A percentile compares a stretch with the other conserved stretches of the same genome.
Evolutionary conservation across 352 stramenopile genomes (phyloP).

Genomic region (Pythium sukuiense): DNA sequence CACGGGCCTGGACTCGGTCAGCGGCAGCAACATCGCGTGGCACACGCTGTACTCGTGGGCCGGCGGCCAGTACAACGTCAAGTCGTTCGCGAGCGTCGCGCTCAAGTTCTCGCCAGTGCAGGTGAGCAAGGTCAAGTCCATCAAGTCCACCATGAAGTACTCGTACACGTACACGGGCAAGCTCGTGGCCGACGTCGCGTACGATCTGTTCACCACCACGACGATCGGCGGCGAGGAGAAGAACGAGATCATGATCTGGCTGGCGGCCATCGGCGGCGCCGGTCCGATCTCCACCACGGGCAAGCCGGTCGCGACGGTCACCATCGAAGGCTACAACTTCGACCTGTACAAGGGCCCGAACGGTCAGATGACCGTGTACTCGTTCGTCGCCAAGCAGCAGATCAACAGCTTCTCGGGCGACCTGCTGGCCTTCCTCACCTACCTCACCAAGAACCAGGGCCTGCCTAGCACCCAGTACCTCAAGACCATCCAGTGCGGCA

Average conservation of each 20-base stretch:
- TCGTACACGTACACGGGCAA: slow-evolving; percentile 36
- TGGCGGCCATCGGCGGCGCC: slow-evolving; percentile 33
- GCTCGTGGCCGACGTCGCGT: slow-evolving; percentile 42
- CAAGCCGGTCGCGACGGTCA: slow-evolving; percentile 30
- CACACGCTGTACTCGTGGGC: slow-evolving; percentile 42
- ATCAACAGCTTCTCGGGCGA: slow-evolving; percentile 23
- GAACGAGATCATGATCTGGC: slow-evolving; percentile 47
- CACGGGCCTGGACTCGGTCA: slow-evolving; percentile 35
- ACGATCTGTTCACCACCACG: slow-evolving; percentile 40
- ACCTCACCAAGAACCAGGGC: slow-evolving; percentile 30
- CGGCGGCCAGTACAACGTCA: slow-evolving; percentile 35
- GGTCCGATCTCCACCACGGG: slow-evolving; percentile 31
- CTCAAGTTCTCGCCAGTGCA: slow-evolving; percentile 38
- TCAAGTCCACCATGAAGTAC: slow-evolving; percentile 42
- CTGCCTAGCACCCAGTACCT: slow-evolving; percentile 33
- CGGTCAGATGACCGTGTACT: slow-evolving; percentile 37
- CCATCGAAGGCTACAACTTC: slow-evolving; percentile 27
- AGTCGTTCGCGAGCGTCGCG: slow-evolving; percentile 46
- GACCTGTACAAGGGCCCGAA: slow-evolving; percentile 38
- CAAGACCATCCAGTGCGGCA: slow-evolving; percentile 31
- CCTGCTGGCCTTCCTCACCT: slow-evolving; percentile 34
- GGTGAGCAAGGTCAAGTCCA: slow-evolving; percentile 33
- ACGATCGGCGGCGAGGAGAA: slow-evolving; percentile 27
- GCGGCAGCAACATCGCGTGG: slow-evolving; percentile 34
- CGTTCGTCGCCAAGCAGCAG: slow-evolving; percentile 33